These are phyloP conservation scores for Dentipellis sp. DNA, from an alignment of 768 basidiomycete genomes.

Conservation along the genomic window DNA sequence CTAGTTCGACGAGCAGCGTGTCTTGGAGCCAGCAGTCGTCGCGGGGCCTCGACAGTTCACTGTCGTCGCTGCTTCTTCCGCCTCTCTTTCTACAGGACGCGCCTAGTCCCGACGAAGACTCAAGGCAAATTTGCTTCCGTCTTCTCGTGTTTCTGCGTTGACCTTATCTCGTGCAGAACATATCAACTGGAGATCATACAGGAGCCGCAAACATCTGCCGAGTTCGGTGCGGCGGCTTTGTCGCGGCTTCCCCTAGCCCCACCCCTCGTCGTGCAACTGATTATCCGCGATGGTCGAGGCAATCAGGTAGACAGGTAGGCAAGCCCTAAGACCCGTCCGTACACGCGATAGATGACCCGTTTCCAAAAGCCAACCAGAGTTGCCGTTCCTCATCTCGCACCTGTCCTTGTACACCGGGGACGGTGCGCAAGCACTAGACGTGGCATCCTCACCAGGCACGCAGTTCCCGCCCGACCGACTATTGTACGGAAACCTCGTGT, in stretches of 20 bases:
- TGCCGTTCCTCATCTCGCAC: slow-evolving; percentile 83
- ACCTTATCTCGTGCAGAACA: slow-evolving; percentile 19
- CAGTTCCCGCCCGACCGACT: slow-evolving; percentile 43
- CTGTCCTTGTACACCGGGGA: slow-evolving; percentile 67
- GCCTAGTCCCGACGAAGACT: slow-evolving; percentile 7
- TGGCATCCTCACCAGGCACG: slow-evolving; percentile 45
- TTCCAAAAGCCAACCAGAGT: slow-evolving; percentile 65
- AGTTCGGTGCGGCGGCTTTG: slow-evolving; percentile 65
- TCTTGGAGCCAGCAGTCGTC: slow-evolving; percentile 11
- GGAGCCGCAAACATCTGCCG: slow-evolving; percentile 74
- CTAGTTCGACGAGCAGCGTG: slow-evolving; percentile 7
- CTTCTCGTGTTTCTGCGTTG: not conserved
- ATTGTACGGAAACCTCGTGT: slow-evolving; percentile 80
- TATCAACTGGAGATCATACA: slow-evolving; percentile 84
- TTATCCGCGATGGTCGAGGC: slow-evolving; percentile 62
- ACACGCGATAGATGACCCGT: not conserved
- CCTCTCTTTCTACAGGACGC: slow-evolving; percentile 5
- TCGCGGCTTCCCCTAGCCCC: slow-evolving; percentile 81
- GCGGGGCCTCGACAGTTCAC: slow-evolving; percentile 6
- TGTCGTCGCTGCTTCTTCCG: slow-evolving; percentile 5
- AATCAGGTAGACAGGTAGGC: slow-evolving; percentile 75
- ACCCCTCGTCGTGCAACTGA: slow-evolving; percentile 73
- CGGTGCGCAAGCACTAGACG: slow-evolving; percentile 53
- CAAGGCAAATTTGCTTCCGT: slow-evolving; percentile 11
- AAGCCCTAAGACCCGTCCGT: slow-evolving; percentile 8